These are phyloP conservation scores for Blastomyces gilchristii DNA, from an alignment of 2,329 filamentous ascomycete genomes.

Conservation along the genomic window DNA sequence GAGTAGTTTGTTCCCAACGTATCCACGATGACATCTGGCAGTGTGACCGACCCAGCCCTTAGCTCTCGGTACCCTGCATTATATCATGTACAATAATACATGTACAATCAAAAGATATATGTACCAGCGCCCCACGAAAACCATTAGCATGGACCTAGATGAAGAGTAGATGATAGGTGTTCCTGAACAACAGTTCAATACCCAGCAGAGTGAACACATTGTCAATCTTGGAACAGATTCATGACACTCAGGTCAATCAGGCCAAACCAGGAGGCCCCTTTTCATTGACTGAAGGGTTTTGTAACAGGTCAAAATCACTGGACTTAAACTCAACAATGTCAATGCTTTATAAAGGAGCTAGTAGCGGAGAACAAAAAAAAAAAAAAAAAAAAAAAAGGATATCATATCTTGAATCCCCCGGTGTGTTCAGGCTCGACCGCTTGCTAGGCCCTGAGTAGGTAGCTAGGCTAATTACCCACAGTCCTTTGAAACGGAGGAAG, in stretches of 20 bases:
- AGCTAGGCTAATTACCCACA: not conserved
- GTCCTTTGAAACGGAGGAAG: not conserved
- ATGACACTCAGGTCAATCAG: not conserved
- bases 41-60: not conserved
- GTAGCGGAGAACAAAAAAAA: too few relatives aligned
- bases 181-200: not conserved
- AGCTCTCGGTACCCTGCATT: constrained; percentile 7
- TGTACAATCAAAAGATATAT: not conserved
- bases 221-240: not conserved
- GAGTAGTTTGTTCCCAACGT: constrained; percentile 6
- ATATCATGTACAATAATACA: not conserved
- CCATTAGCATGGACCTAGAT: too few relatives aligned
- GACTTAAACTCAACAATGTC: not conserved
- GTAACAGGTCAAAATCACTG: not conserved
- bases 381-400: too few relatives aligned
- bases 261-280: not conserved
- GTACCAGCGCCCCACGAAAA: not conserved
- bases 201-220: not conserved
- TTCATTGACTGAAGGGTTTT: not conserved
- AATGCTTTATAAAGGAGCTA: not conserved
- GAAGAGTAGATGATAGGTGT: not conserved
- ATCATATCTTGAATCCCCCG: not conserved
- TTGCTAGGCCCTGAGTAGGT: not conserved
- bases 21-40: not conserved
- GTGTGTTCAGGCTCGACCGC: not conserved